A percentile compares a stretch with the other conserved stretches of the same genome.
Evolutionary conservation across 257 asterid genomes (phyloP).

Genomic region (Echium plantagineum): DNA sequence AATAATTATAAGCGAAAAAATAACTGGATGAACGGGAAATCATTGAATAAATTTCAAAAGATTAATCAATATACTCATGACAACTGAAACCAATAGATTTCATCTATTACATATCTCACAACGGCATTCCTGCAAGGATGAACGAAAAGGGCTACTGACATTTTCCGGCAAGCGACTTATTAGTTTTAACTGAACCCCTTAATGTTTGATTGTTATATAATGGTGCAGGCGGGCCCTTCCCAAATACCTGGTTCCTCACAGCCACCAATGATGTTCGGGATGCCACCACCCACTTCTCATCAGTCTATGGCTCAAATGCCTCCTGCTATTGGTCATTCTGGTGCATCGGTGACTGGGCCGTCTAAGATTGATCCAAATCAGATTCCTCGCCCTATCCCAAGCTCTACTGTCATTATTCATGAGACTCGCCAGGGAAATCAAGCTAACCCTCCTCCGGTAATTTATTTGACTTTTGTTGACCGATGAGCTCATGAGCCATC

Average conservation of each 20-base stretch:
- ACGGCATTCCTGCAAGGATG: background rate
- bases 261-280: conserved; percentile 70
- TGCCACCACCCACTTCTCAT: conserved; percentile 68
- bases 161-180: background rate
- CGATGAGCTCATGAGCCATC: background rate
- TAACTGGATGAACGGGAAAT: background rate
- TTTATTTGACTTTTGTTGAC: background rate
- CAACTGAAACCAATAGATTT: background rate
- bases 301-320: conserved; percentile 54
- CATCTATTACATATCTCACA: background rate
- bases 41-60: no score
- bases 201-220: conserved; percentile 16
- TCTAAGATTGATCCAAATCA: conserved; percentile 93
- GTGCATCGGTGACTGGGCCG: conserved; percentile 44
- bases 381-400: conserved; percentile 82
- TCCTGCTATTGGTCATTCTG: conserved; percentile 42
- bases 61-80: no score
- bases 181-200: background rate
- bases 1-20: background rate
- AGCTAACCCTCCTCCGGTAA: conserved; percentile 98
- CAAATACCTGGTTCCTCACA: conserved; percentile 57
- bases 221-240: conserved; percentile 61
- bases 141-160: background rate
- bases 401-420: conserved; percentile 58
- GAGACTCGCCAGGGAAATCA: conserved; percentile 97